A percentile compares a stretch with the other conserved stretches of the same genome.
These are phyloP conservation scores for Peziza echinospora DNA, from an alignment of 495 filamentous ascomycete genomes.

Conservation along the genomic window DNA sequence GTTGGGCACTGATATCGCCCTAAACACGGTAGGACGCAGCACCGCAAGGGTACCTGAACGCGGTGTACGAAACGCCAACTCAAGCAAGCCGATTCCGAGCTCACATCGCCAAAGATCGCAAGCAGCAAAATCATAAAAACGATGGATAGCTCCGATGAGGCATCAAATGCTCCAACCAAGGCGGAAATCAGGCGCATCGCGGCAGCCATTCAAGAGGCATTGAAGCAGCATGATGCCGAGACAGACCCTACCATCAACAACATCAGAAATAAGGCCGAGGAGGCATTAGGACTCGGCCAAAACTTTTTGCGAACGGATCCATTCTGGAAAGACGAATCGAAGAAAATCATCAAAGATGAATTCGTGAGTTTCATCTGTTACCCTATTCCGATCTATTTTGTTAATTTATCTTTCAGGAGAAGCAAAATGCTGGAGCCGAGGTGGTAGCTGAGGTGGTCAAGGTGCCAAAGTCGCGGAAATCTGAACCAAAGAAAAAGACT, in stretches of 20 bases:
- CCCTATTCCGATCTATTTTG: too few relatives aligned
- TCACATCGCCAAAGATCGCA: too few relatives aligned
- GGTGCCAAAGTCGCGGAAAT: not conserved
- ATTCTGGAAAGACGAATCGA: constrained; percentile 63
- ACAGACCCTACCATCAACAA: constrained; percentile 58
- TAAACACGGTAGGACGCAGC: too few relatives aligned
- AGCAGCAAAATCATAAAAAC: too few relatives aligned
- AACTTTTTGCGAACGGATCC: constrained; percentile 44
- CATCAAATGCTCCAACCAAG: not conserved
- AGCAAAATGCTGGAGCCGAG: not conserved
- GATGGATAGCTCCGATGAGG: not conserved
- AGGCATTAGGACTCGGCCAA: constrained; percentile 37
- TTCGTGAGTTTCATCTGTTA: constrained; percentile 37
- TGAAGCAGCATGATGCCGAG: constrained; percentile 32
- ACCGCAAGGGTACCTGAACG: too few relatives aligned
- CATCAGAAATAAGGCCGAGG: constrained; percentile 45
- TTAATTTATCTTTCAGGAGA: too few relatives aligned
- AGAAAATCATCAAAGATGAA: constrained; percentile 44
- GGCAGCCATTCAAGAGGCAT: constrained; percentile 33
- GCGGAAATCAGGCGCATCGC: not conserved
- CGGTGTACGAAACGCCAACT: too few relatives aligned
- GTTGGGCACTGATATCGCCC: too few relatives aligned
- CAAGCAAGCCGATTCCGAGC: too few relatives aligned
- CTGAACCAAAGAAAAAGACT: not conserved
- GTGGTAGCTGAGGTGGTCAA: not conserved